These are phyloP conservation scores for Styphnolobium japonicum DNA, from an alignment of 306 rosid genomes.

Conservation along the genomic window DNA sequence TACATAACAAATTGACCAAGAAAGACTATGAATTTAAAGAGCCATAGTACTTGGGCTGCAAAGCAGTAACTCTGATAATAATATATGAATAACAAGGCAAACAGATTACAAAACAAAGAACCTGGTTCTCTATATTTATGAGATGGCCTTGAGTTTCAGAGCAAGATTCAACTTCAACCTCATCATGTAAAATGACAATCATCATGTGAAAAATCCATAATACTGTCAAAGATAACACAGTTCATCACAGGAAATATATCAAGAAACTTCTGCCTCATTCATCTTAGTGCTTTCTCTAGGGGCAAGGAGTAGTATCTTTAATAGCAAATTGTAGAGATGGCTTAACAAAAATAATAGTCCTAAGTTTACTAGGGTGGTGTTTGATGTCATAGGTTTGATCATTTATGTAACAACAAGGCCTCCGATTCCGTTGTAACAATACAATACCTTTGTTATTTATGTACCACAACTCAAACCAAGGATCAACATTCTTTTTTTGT, in stretches of 20 bases:
- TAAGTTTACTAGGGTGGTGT: too few species aligned
- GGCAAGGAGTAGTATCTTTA: background rate
- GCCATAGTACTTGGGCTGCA: constrained; percentile 8
- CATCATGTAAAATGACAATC: background rate
- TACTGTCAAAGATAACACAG: too few species aligned
- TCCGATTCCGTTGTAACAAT: too few species aligned
- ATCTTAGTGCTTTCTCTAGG: background rate
- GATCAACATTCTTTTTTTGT: too few species aligned
- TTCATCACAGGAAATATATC: background rate
- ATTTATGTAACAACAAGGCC: too few species aligned
- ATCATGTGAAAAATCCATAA: background rate
- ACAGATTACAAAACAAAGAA: background rate
- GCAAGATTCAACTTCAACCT: background rate
- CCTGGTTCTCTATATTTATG: background rate
- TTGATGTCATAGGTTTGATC: too few species aligned
- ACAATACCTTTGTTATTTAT: too few species aligned
- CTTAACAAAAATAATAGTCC: too few species aligned
- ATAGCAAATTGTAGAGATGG: background rate
- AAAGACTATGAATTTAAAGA: background rate
- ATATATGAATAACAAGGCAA: background rate
- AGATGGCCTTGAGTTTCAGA: background rate
- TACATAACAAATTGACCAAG: background rate
- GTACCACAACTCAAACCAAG: too few species aligned
- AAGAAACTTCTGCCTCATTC: background rate
- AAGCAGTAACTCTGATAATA: background rate